Conservation (phyloP, 768 basidiomycete genomes). For the Clitopilus hobsonii region DNA sequence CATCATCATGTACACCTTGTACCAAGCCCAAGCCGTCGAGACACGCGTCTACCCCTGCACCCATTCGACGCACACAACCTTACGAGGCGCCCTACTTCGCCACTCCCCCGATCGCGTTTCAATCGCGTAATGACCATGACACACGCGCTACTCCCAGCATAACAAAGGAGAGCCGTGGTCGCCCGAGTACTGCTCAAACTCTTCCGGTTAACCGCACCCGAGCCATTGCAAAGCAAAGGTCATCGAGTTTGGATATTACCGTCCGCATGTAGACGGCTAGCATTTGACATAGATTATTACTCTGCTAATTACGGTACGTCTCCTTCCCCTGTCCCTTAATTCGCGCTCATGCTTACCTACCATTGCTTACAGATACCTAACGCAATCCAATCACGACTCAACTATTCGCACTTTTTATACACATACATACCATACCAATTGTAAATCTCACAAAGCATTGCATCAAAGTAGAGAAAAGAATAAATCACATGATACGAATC, state of each 20-base stretch:
- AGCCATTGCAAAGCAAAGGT: constrained; percentile 22
- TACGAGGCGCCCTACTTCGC: constrained; percentile 45
- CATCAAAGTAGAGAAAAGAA: background rate
- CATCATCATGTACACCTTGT: constrained; percentile 16
- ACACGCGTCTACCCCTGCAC: constrained; percentile 25
- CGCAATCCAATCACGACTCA: background rate
- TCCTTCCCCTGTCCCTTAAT: background rate
- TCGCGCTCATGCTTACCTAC: background rate
- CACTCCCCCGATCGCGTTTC: constrained; percentile 26
- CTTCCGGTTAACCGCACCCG: constrained; percentile 5
- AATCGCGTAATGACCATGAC: constrained; percentile 6
- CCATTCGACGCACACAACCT: constrained; percentile 31
- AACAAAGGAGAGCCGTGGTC: constrained; percentile 9
- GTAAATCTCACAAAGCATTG: background rate
- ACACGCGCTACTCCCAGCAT: background rate
- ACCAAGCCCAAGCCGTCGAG: constrained; percentile 22
- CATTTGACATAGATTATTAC: background rate
- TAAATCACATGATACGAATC: background rate
- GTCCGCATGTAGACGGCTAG: background rate
- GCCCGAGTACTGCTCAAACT: background rate
- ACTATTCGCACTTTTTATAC: background rate
- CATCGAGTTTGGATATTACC: constrained; percentile 18
- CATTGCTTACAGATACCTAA: background rate
- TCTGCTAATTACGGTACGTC: background rate
- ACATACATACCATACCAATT: background rate